Percentiles rank a stretch among this genome's conserved stretches.
Evolutionary conservation across 768 basidiomycete species (phyloP).

Genomic region (Leucosporidium creatinivorum): DNA sequence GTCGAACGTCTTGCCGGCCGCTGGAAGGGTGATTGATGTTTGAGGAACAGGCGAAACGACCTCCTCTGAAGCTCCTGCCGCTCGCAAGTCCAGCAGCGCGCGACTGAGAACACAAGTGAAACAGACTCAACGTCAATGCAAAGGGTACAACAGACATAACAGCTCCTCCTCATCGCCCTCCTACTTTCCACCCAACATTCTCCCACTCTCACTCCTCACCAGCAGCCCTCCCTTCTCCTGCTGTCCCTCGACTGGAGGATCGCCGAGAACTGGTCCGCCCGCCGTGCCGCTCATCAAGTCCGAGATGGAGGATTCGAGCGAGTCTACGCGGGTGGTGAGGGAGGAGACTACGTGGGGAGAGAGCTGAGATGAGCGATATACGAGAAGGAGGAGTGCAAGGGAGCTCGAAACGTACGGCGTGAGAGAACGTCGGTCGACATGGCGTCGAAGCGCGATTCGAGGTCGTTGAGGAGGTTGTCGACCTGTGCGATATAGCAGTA

Average conservation of each 20-base stretch:
- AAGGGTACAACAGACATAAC: too few relatives aligned
- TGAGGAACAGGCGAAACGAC: too few relatives aligned
- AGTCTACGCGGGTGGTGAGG: constrained; percentile 24
- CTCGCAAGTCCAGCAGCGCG: too few relatives aligned
- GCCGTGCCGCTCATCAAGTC: constrained; percentile 25
- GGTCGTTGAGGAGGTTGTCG: constrained; percentile 26
- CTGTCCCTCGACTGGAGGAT: neutral
- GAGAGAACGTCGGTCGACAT: constrained; percentile 27
- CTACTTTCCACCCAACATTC: constrained; percentile 47
- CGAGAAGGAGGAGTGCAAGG: neutral
- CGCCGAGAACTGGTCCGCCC: neutral
- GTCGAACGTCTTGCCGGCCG: too few relatives aligned
- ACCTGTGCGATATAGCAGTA: constrained; percentile 2
- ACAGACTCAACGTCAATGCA: too few relatives aligned
- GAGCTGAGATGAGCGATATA: neutral
- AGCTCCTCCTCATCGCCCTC: too few relatives aligned
- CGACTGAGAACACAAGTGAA: too few relatives aligned
- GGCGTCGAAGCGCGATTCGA: constrained; percentile 27
- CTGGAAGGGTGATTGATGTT: too few relatives aligned
- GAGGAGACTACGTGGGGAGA: constrained; percentile 3
- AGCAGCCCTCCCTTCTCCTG: constrained; percentile 25
- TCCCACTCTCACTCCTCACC: constrained; percentile 42
- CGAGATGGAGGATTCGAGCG: constrained; percentile 20
- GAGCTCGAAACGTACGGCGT: constrained; percentile 7
- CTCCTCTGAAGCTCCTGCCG: too few relatives aligned